These are phyloP conservation scores for Gossypium anomalum DNA, from an alignment of 345 rosid genomes.

Conservation along the genomic window DNA sequence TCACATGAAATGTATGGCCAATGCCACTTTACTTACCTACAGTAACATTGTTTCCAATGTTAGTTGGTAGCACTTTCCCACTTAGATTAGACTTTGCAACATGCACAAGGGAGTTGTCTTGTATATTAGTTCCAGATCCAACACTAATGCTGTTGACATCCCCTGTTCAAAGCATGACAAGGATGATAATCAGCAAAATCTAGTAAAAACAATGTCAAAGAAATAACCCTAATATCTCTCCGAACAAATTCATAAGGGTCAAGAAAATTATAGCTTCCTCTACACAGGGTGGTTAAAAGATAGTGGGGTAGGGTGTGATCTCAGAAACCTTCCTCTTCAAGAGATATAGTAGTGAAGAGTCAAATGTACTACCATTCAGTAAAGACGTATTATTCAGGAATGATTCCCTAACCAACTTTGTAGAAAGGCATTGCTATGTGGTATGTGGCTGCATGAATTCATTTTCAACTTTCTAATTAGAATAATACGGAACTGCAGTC, in stretches of 20 bases:
- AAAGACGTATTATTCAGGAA: not conserved
- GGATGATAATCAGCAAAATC: constrained; percentile 5
- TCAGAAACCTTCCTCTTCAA: not conserved
- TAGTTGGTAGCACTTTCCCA: constrained; percentile 84
- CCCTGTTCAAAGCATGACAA: constrained; percentile 36
- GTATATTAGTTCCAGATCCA: constrained; percentile 93
- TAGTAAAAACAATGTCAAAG: not conserved
- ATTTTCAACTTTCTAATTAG: not conserved
- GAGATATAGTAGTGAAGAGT: not conserved
- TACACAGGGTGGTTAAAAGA: not conserved
- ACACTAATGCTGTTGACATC: constrained; percentile 77
- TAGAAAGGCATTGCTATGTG: not conserved
- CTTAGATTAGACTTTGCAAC: constrained; percentile 91
- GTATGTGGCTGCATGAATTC: not conserved
- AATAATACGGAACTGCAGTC: not conserved
- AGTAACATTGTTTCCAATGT: constrained; percentile 90
- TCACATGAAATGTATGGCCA: not conserved
- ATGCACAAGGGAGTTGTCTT: constrained; percentile 94
- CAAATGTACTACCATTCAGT: not conserved
- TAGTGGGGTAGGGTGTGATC: not conserved
- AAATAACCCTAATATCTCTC: not conserved
- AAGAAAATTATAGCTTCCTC: not conserved
- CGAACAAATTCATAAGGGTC: not conserved
- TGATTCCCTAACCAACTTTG: not conserved
- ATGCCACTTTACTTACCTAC: constrained; percentile 52